Percentiles rank a stretch among this genome's conserved stretches.
Conservation (phyloP, 2,329 filamentous ascomycete species). For the Colletotrichum limetticola region DNA sequence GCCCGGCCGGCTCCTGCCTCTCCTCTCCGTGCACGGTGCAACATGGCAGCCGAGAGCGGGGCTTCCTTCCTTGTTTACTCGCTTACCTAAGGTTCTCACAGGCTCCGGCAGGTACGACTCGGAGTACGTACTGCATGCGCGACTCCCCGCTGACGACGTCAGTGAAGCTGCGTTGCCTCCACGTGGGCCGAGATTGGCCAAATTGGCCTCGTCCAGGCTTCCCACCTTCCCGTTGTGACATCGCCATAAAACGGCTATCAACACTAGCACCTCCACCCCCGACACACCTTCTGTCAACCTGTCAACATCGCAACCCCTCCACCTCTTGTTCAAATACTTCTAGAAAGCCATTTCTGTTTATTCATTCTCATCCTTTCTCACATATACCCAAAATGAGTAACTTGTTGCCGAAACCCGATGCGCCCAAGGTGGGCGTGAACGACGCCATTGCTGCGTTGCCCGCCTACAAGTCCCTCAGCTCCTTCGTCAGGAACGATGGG, state of each 20-base stretch:
- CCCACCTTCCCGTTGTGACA: background rate
- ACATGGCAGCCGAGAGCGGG: background rate
- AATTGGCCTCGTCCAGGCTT: background rate
- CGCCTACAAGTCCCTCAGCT: slow-evolving; percentile 20
- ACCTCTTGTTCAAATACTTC: background rate
- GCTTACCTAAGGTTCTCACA: background rate
- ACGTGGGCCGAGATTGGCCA: slow-evolving; percentile 14
- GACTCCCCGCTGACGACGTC: slow-evolving; percentile 14
- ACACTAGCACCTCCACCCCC: background rate
- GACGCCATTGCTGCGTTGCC: slow-evolving; percentile 15
- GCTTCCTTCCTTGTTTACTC: background rate
- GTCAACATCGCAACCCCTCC: background rate
- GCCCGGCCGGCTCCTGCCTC: background rate
- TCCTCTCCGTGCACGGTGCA: background rate
- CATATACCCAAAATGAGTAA: background rate
- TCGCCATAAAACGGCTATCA: background rate
- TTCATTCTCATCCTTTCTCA: too few relatives aligned
- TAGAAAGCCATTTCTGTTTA: background rate
- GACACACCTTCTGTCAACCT: background rate
- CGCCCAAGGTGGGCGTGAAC: slow-evolving; percentile 1
- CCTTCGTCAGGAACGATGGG: slow-evolving; percentile 1
- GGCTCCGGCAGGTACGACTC: background rate
- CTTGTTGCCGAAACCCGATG: too few relatives aligned
- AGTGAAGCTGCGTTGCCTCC: slow-evolving; percentile 28
- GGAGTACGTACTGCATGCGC: background rate